Evolutionary conservation across 2,329 filamentous ascomycete genomes (phyloP), one percentile per base, ranked within the genome.

Genomic region (Chrysoporthe austroafricana): DNA sequence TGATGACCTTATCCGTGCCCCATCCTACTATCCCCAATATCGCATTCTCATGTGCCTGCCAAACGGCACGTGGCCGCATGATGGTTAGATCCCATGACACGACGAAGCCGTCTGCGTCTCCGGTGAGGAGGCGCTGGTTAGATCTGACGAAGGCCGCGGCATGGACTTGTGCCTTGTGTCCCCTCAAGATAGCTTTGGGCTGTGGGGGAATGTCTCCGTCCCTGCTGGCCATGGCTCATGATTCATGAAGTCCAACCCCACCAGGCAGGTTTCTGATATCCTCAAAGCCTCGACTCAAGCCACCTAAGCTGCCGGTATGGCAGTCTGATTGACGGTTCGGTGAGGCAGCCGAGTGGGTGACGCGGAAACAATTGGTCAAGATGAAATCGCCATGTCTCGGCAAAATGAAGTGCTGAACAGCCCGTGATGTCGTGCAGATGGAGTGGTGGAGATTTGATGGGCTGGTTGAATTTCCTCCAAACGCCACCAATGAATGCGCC

Each of bases 101-200:
- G 44, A 97, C 84, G 85, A 91, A 97, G 68, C 96, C 96, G 54
- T 97, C 92, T 9, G 93, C 92, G 79, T 99, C 96, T 46, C 92
- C 95, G 0, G 93, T 96, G 14, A 93, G 82, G 6, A 99, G 88
- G 44, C 92, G 90, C 67, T 87, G 84, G 76, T 97, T 97, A 52
- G 81, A 78, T 64, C 87, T 85, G 72, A 93, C 83, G 76, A 98
- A 95, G 63, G 86, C 81, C 4, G 94, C 84, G 26, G 88, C 87
- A 76, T 97, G 94, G 60, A 97, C 89, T 71, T 93, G 89, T 0
- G 91, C 85, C 65, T 87, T 86, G 81, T 98, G 96, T 63, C 96
- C 96, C 71, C 96, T 91, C 48, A 99, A 86, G 68, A 98, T 88
- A 76, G 84, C 80, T 73, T 81, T 85, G 44, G 86, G 86, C 58